Base-by-base conservation (phyloP, 768 basidiomycete species). In the Amanita exitialis region DNA sequence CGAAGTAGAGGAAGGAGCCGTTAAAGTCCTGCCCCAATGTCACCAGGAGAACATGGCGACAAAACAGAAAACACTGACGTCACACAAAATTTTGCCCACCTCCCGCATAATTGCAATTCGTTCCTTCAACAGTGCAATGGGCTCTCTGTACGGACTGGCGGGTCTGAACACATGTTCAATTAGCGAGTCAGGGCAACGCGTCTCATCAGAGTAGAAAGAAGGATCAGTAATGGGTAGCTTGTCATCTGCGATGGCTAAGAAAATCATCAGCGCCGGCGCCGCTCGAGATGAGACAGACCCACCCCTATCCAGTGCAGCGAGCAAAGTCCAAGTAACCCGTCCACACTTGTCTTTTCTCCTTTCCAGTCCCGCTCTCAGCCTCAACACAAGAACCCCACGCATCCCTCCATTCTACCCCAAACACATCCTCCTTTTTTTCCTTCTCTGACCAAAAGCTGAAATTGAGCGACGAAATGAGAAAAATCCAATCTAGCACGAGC, bases 271-370 rank as follows among this genome's bases (percentile, higher is more conserved):
- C 30, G 15, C 10, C 34, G 1, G 7, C 28, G 13, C 30, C 5
- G 8, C 23, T 10, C 9, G 23, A 38, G 8, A 13, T 15, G 6
- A 36, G 37, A 55, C 68, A 27, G 32, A 55, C 69, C 36, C 55
- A 88, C 90, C 90, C 74, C 83, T 70, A 61, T 92, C 79, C n/a
- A 93, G 61, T 1, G 88, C 80, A 28, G 92, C 90, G 7, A 91
- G 79, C 4, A 94, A 69, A 54, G 84, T 86, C 87, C 89, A 90
- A 59, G n/a, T 95, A 95, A 0, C 91, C 91, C 0, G 86, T 90
- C 64, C 79, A 82, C 20, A 83, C 68, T 35, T 68, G 71, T n/a
- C 9, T 36, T 35, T 36, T 15, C 9, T 16, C 23, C 27, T 38
- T 18, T 38, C 54, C 70, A 9, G n/a, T 15, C 3, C 15, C 42